Evolutionary conservation across 805 yeast genomes (phyloP).

Genomic region (Metschnikowia sp.): DNA sequence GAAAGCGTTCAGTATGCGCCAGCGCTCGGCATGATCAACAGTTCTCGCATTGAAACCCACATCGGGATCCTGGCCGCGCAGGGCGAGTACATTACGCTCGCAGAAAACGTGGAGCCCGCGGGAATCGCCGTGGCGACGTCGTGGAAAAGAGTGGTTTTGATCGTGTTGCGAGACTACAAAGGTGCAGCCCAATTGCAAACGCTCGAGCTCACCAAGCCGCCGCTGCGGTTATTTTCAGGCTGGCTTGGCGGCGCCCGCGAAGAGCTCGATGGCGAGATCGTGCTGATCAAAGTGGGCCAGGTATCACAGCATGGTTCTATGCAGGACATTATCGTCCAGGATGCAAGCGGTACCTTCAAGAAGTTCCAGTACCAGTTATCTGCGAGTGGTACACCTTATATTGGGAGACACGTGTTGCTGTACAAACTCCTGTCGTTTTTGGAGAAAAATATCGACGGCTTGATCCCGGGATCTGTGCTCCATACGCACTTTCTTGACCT

Average conservation of each 20-base stretch:
- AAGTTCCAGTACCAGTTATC: conserved; percentile 27
- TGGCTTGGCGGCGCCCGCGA: conserved; percentile 14
- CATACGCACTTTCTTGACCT: conserved; percentile 61
- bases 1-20: conserved; percentile 74
- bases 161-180: conserved; percentile 62
- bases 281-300: conserved; percentile 54
- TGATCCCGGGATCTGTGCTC: conserved; percentile 49
- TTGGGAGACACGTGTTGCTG: conserved; percentile 28
- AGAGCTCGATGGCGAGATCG: conserved; percentile 45
- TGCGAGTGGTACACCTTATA: conserved; percentile 25
- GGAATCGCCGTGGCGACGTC: conserved; percentile 74
- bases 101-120: conserved; percentile 65
- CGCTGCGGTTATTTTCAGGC: conserved; percentile 10
- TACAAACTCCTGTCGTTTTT: conserved; percentile 29
- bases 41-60: conserved; percentile 40
- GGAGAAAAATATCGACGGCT: conserved; percentile 35
- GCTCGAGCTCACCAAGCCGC: conserved; percentile 23
- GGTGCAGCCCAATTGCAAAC: conserved; percentile 54
- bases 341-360: conserved; percentile 42
- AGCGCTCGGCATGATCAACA: conserved; percentile 54
- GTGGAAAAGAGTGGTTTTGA: conserved; percentile 58
- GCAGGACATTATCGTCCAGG: conserved; percentile 41
- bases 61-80: conserved; percentile 30
- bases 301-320: conserved; percentile 47
- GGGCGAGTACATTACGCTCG: conserved; percentile 55